phyloP scores from a whole-genome alignment of 306 rosid species.

The Cicer arietinum region DNA sequence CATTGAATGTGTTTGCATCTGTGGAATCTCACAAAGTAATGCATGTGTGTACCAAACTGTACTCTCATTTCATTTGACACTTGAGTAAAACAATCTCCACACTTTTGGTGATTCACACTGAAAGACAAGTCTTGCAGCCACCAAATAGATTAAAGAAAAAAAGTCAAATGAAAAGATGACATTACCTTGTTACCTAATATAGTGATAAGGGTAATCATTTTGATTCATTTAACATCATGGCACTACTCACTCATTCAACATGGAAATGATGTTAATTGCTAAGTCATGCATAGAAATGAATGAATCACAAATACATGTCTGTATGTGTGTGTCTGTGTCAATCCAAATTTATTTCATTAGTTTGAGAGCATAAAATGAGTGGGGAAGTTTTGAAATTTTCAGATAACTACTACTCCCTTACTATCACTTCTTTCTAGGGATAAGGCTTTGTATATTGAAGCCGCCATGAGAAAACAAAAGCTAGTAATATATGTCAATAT shows the following conservation, averaged over 20 bases:
- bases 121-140: slow-evolving; percentile 27
- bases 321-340: background rate
- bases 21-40: slow-evolving; percentile 42
- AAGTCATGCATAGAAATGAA: slow-evolving; percentile 17
- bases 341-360: slow-evolving; percentile 28
- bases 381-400: slow-evolving; percentile 7
- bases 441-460: slow-evolving; percentile 11
- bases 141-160: slow-evolving; percentile 5
- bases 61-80: background rate
- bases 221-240: slow-evolving; percentile 27
- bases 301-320: slow-evolving; percentile 14
- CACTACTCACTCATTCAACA: slow-evolving; percentile 29
- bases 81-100: slow-evolving; percentile 15
- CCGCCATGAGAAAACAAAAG: slow-evolving; percentile 6
- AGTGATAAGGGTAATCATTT: slow-evolving; percentile 19
- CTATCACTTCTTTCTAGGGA: background rate
- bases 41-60: slow-evolving; percentile 8
- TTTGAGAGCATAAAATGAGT: slow-evolving; percentile 10
- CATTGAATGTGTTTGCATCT: slow-evolving; percentile 43
- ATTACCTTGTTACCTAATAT: slow-evolving; percentile 10
- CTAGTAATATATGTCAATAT: slow-evolving; percentile 13
- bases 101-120: slow-evolving; percentile 15
- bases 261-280: slow-evolving; percentile 17
- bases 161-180: slow-evolving; percentile 32
- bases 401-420: slow-evolving; percentile 26